Evolutionary conservation across 805 yeast species (phyloP), one percentile per base, ranked within the genome.

Genomic region (Schwanniomyces sp.): DNA sequence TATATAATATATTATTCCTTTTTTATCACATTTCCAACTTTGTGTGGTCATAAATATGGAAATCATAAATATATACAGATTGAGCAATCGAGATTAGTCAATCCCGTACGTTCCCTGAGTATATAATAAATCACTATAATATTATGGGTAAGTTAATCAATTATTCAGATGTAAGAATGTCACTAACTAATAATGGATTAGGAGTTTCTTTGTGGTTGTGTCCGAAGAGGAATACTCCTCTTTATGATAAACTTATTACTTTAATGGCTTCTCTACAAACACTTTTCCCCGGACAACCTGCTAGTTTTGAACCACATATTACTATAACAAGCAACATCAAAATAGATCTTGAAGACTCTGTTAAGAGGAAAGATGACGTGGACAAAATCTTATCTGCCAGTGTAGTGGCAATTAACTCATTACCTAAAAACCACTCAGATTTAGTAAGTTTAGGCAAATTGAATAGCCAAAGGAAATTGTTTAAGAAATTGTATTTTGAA

Each of bases 181-280:
- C 6, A 44, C 48, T 48, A 48, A 48, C 43, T 11, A 29, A 8
- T 12, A 34, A 40, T 52, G 57, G 44, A 11, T 43, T 55, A 66
- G 76, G 75, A 24, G 77, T 83, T 42, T 83, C 94, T 48, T 71
- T 88, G 44, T 88, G 96, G 96, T 81, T 85, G 39, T 82, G 85
- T 61, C 96, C 96, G 1, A 78, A 72, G 45, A 70, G 69, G 16
- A 78, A 76, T 40, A 65, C 84, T 4, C 75, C 76, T 29, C 67
- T 84, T 18, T 63, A 78, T 55, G 88, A 84, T 43, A 79, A 81
- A 41, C 63, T 88, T 18, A 67, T 70, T 11, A 79, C 86, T 16
- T 69, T 85, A 32, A 84, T 85, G 63, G 69, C 77, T n/a, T 83
- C 90, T 8, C 63, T 88, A 30, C 79, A 78, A 38, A 84, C 91